These are phyloP conservation scores for Colletotrichum australisinense DNA, from an alignment of 2,329 filamentous ascomycete species.

Conservation along the genomic window DNA sequence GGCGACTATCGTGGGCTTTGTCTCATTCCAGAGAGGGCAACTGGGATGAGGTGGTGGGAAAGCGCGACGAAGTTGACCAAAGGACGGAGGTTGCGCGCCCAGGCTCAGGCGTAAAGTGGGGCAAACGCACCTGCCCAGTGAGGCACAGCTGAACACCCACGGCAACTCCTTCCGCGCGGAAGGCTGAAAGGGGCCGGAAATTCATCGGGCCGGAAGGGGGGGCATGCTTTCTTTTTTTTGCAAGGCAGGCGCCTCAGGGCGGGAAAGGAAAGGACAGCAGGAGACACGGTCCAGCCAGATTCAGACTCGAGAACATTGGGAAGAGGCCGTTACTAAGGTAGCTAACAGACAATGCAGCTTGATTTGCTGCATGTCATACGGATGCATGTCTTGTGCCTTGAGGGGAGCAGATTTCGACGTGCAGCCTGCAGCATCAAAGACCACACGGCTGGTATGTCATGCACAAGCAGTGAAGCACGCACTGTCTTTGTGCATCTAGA, in stretches of 20 bases:
- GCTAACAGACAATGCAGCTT: neutral
- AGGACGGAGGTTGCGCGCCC: conserved; percentile 21
- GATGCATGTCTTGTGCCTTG: neutral
- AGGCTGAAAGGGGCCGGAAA: conserved; percentile 23
- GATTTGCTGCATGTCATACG: neutral
- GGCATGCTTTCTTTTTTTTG: conserved; percentile 11
- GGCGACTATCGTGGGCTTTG: neutral
- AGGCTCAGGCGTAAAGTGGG: conserved; percentile 33
- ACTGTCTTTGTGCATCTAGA: neutral
- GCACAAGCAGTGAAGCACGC: neutral
- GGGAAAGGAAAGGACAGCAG: neutral
- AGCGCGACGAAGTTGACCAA: conserved; percentile 34
- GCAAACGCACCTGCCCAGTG: conserved; percentile 20
- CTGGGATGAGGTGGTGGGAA: conserved; percentile 29
- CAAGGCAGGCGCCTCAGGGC: neutral
- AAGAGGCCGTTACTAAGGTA: neutral
- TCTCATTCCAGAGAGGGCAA: neutral
- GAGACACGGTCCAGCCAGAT: neutral
- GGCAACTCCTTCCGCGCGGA: conserved; percentile 15
- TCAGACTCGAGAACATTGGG: neutral
- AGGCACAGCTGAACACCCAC: conserved; percentile 17
- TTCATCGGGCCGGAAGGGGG: conserved; percentile 20
- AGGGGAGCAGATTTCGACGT: neutral
- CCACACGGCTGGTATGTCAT: neutral
- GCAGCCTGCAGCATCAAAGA: neutral